Base-by-base conservation (phyloP, 192 early-diverging fungal genomes). In the Phlyctochytrium planicorne region DNA sequence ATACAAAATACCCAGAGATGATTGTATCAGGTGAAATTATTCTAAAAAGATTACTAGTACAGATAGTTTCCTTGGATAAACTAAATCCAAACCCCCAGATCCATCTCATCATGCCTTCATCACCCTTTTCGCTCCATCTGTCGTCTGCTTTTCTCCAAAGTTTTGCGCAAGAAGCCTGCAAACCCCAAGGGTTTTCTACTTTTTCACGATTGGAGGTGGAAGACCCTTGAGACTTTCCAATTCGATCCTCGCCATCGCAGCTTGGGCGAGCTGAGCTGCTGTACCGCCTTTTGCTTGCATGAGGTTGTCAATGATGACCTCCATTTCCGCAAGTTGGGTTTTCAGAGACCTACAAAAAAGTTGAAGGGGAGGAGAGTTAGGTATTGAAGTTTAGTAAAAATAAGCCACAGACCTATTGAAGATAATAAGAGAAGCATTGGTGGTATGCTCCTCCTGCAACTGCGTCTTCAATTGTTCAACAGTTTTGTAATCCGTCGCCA, bases 391-490 rank as follows among this genome's bases (percentile, higher is more conserved):
- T 56, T 14, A 20, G 16, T 6, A 0, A 14, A 59, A 1, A 34
- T 16, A 50, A 60, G 30, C 29, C 23, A 60, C 27, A 33, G 20
- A 63, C 68, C 68, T 31, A 33, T 70, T 70, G 61, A 70, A 70
- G n/a, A 70, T 70, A 53, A 70, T 70, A 52, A 70, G 52, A 50
- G 59, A 62, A 36, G 68, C 68, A 27, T 70, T 70, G 59, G 68
- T 70, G 23, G 60, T 59, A 53, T 70, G 68, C 68, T 70, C 68
- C 59, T 70, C 68, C 32, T 70, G 68, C 37, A 70, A 34, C 68
- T 70, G 68, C 30, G 68, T 47, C 52, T 70, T 70, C 2, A 70
- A 36, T 52, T 35, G 47, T 27, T 70, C 68, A n/a, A 50, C 61
- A 33, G 59, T 70, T 52, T 70, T 70, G 24, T 62, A 52, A 34